Evolutionary conservation across 352 stramenopile genomes (phyloP), one percentile per base, ranked within the genome.

Genomic region (Pythium periplocum): DNA sequence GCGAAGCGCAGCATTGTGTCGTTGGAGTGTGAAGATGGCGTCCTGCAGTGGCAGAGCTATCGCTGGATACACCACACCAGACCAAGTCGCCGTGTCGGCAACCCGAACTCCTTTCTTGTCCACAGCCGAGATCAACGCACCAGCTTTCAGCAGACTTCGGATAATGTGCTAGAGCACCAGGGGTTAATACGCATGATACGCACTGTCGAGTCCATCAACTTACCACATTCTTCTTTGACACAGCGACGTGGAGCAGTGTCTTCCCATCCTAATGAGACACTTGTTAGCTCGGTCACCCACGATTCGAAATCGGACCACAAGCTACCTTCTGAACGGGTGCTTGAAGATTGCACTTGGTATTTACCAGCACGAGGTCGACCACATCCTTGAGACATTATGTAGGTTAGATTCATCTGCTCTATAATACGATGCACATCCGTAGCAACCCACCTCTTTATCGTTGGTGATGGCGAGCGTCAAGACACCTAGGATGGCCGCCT

Each of bases 21-120:
- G 56, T 37, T 62, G 48, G 2, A 69, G 41, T 36, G 57, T 64
- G 52, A 62, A 64, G 7, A 69, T 44, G 0, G 42, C 30, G n/a
- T 62, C 56, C 42, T 69, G 61, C 7, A 69, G 38, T 4, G 56
- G 61, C 17, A 39, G 53, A 2, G 48, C 61, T 3, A 69, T 33
- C 4, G 35, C 42, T 6, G 61, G 61, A 31, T 62, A 62, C 4
- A 65, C 33, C 3, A 57, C 45, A 39, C 65, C 61, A 2, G 49
- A 59, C 61, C 61, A 69, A 7, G 56, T 62, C 1, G 53, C 32
- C 10, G 40, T 45, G 34, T 69, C 61, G 34, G 26, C 34, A 10
- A 53, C 44, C 1, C 61, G 56, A 4, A 62, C 38, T 5, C 61
- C 57, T 43, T 65, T 69, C 45, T 65, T 64, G 50, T 69, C 61